A percentile compares a stretch with the other conserved stretches of the same genome.
Conservation (phyloP, 371 early-diverging fungal species). For the Mucor circinelloides region DNA sequence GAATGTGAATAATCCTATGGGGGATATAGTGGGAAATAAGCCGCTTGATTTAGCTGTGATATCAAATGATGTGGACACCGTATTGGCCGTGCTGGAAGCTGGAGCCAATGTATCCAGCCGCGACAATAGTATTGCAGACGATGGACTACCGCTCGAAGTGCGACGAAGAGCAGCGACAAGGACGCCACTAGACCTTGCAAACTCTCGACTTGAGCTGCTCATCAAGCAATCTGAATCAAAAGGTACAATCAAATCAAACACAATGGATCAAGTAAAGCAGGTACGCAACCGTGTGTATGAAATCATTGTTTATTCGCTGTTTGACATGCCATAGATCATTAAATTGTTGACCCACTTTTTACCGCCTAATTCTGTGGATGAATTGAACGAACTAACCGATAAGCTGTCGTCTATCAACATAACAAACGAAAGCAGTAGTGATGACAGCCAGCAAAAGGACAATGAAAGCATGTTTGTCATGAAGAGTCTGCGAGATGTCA, state of each 20-base stretch:
- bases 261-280: constrained; percentile 30
- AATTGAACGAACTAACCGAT: constrained; percentile 20
- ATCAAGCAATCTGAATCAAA: constrained; percentile 20
- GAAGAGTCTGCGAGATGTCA: constrained; percentile 24
- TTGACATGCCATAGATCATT: constrained; percentile 34
- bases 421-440: not conserved
- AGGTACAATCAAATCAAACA: not conserved
- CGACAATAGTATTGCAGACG: not conserved
- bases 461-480: constrained; percentile 18
- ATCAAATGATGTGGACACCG: constrained; percentile 49
- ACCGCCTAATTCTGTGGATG: constrained; percentile 9
- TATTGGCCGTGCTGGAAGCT: constrained; percentile 42
- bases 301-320: not conserved
- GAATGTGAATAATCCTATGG: constrained; percentile 49
- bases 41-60: constrained; percentile 51
- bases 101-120: constrained; percentile 19
- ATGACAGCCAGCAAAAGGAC: not conserved
- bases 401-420: constrained; percentile 10
- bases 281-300: not conserved
- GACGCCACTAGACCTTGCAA: constrained; percentile 42
- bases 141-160: constrained; percentile 14
- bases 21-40: constrained; percentile 52
- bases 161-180: constrained; percentile 20
- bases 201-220: constrained; percentile 41
- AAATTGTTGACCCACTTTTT: constrained; percentile 39